Conservation (phyloP, 78 protist genomes). For the Acrasis kona region DNA sequence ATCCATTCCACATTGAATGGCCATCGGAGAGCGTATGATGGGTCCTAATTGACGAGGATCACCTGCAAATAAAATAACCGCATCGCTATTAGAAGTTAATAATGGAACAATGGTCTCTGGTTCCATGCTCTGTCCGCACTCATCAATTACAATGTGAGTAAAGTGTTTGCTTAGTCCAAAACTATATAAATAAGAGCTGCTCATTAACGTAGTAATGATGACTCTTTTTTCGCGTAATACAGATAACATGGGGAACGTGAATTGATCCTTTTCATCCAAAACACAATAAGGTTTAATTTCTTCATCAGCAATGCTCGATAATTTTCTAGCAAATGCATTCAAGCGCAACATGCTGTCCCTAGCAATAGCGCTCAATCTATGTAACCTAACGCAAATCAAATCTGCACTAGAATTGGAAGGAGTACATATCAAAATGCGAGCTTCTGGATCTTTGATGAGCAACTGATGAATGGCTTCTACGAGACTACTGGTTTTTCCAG, state of each 20-base stretch:
- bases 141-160: conserved; percentile 13
- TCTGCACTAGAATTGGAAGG: conserved; percentile 37
- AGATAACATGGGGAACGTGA: not conserved
- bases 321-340: not conserved
- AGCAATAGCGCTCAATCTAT: not conserved
- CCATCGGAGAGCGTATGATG: not conserved
- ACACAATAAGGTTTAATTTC: not conserved
- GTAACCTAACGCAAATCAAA: conserved; percentile 18
- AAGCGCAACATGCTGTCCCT: conserved; percentile 6
- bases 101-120: not conserved
- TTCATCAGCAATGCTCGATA: not conserved
- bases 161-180: not conserved
- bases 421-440: conserved; percentile 3
- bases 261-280: not conserved
- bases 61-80: not conserved
- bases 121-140: conserved; percentile 8
- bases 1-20: not conserved
- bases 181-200: not conserved
- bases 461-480: conserved; percentile 15
- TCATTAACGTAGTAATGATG: not conserved
- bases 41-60: conserved; percentile 20
- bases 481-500: conserved; percentile 43
- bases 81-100: not conserved
- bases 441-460: not conserved
- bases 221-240: not conserved